Evolutionary conservation across 2,329 filamentous ascomycete genomes (phyloP).

Genomic region (Cercospora sojina): DNA sequence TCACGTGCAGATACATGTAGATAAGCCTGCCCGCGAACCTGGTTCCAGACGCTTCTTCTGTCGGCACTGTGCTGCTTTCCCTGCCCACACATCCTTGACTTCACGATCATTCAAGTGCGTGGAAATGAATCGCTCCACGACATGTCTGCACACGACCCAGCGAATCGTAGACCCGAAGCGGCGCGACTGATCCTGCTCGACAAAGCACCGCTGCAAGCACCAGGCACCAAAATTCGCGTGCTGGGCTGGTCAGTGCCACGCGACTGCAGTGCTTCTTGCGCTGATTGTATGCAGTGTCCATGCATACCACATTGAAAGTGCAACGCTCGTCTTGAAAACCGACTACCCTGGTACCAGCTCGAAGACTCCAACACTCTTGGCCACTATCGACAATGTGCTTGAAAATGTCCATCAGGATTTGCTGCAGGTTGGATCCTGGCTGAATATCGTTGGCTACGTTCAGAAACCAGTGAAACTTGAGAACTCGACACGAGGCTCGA

Average conservation of each 20-base stretch:
- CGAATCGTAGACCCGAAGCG: slow-evolving; percentile 53
- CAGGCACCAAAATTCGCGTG: slow-evolving; percentile 83
- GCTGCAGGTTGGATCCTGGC: slow-evolving; percentile 74
- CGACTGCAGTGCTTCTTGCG: not conserved
- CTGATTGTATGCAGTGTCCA: slow-evolving; percentile 52
- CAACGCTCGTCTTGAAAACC: slow-evolving; percentile 67
- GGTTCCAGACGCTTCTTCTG: not conserved
- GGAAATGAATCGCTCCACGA: not conserved
- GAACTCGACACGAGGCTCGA: not conserved
- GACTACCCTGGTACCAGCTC: slow-evolving; percentile 53
- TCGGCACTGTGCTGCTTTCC: not conserved
- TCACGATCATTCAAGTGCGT: not conserved
- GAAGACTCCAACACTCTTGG: slow-evolving; percentile 50
- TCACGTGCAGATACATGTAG: slow-evolving; percentile 11
- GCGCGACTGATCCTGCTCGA: slow-evolving; percentile 50
- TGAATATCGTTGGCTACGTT: slow-evolving; percentile 81
- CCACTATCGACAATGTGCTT: slow-evolving; percentile 72
- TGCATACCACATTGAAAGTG: slow-evolving; percentile 57
- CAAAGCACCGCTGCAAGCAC: slow-evolving; percentile 40
- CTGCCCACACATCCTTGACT: not conserved
- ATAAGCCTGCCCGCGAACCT: slow-evolving; percentile 4
- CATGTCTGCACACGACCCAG: slow-evolving; percentile 7
- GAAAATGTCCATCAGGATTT: slow-evolving; percentile 62
- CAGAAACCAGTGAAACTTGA: slow-evolving; percentile 11
- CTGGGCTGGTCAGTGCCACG: slow-evolving; percentile 74